phyloP scores from a whole-genome alignment of 2,329 filamentous ascomycete species.

The Penicillium occitanis region DNA sequence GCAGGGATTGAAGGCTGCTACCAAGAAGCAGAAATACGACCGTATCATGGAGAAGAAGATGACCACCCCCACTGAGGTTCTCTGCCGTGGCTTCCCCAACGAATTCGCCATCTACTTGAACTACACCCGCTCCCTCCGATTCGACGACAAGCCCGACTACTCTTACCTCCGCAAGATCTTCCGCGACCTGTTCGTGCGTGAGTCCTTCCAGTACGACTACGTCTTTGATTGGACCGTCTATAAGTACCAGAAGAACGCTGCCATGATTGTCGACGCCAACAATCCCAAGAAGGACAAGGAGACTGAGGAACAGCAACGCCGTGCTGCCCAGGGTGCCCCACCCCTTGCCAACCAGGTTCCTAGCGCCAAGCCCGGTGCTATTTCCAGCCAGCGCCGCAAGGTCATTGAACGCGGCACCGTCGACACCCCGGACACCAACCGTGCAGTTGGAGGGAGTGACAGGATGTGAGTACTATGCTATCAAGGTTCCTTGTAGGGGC shows the following conservation, averaged over 20 bases:
- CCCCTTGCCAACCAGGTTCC: slow-evolving; percentile 54
- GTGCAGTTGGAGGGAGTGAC: slow-evolving; percentile 76
- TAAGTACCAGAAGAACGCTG: slow-evolving; percentile 99
- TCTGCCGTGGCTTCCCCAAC: slow-evolving; percentile 96
- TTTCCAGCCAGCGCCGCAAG: slow-evolving; percentile 77
- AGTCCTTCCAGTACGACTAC: slow-evolving; percentile 99
- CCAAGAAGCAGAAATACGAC: slow-evolving; percentile 99
- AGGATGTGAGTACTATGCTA: slow-evolving; percentile 89
- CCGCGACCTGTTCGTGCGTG: slow-evolving; percentile 96
- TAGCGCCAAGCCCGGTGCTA: slow-evolving; percentile 68
- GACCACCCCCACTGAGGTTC: slow-evolving; percentile 97
- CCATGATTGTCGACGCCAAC: slow-evolving; percentile 83
- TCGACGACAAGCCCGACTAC: slow-evolving; percentile 99
- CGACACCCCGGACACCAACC: slow-evolving; percentile 70
- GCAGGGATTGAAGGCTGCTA: slow-evolving; percentile 97
- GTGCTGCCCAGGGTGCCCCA: slow-evolving; percentile 64
- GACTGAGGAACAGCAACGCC: slow-evolving; percentile 65
- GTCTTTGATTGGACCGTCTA: slow-evolving; percentile 99
- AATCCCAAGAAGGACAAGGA: slow-evolving; percentile 67
- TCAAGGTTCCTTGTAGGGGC: slow-evolving; percentile 82
- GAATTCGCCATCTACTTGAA: slow-evolving; percentile 99
- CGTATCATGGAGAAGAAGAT: slow-evolving; percentile 99
- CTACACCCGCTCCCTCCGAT: slow-evolving; percentile 97
- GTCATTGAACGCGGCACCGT: slow-evolving; percentile 69
- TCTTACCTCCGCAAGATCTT: slow-evolving; percentile 99